Evolutionary conservation across 345 rosid genomes (phyloP).

Genomic region (Ceriops zippeliana): DNA sequence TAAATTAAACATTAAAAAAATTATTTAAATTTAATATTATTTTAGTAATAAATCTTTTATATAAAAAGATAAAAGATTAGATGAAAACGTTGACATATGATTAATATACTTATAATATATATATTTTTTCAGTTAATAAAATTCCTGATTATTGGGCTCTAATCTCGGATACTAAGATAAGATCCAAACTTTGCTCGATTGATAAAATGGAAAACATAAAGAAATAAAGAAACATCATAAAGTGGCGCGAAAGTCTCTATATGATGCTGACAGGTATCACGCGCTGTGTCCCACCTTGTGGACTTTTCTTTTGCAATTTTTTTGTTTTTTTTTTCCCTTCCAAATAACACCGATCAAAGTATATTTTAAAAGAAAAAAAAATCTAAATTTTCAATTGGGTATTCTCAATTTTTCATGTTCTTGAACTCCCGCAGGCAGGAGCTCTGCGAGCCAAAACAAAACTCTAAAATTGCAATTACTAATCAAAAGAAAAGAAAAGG

Average conservation of each 20-base stretch:
- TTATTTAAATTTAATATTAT: too few relatives aligned
- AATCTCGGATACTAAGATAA: constrained; percentile 2
- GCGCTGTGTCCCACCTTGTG: constrained; percentile 46
- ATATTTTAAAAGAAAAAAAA: neutral
- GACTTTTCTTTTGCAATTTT: constrained; percentile 24
- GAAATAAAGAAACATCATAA: constrained; percentile 1
- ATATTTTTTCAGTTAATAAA: too few relatives aligned
- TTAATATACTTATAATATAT: neutral
- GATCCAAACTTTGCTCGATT: constrained; percentile 11
- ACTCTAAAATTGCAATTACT: neutral
- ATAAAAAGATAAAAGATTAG: too few relatives aligned
- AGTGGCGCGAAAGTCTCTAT: constrained; percentile 31
- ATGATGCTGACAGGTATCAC: constrained; percentile 15
- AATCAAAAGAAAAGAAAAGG: neutral
- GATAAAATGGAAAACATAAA: neutral
- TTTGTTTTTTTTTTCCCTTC: neutral
- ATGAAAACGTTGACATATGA: too few relatives aligned
- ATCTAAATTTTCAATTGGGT: neutral
- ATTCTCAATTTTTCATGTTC: neutral
- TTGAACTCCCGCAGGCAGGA: neutral
- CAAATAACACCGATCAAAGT: constrained; percentile 11
- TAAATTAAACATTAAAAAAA: too few relatives aligned
- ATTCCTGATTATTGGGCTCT: too few relatives aligned
- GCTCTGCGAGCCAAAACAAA: too few relatives aligned
- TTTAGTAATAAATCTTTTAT: too few relatives aligned